Conservation (phyloP, 1,284 basidiomycete genomes). For the Tilletia horrida region DNA sequence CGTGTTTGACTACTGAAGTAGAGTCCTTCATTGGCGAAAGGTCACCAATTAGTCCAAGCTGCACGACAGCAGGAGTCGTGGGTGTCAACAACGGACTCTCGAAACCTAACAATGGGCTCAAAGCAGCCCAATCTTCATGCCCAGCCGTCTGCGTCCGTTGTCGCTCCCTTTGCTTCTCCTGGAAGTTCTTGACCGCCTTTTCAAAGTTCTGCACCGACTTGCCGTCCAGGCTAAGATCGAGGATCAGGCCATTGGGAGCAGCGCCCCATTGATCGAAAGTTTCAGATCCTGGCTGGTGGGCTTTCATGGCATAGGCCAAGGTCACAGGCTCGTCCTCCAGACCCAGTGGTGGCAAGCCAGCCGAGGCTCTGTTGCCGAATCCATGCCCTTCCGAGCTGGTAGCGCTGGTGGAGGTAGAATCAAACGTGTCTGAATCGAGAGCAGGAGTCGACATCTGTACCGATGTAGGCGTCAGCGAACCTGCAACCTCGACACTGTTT, state of each 20-base stretch:
- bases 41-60: neutral
- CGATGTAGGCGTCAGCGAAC: neutral
- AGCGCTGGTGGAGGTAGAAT: neutral
- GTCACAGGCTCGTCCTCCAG: no score
- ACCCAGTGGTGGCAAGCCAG: no score
- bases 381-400: neutral
- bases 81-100: neutral
- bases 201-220: neutral
- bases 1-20: neutral
- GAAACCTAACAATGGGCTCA: neutral
- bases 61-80: neutral
- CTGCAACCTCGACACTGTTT: neutral
- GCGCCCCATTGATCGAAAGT: constrained; percentile 4
- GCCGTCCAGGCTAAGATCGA: neutral
- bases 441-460: neutral
- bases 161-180: neutral
- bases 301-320: no score
- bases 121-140: neutral
- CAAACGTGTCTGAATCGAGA: neutral
- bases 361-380: no score
- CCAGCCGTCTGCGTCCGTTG: neutral
- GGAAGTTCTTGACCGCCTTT: constrained; percentile 1
- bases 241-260: neutral
- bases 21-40: neutral
- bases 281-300: no score